A percentile compares a stretch with the other conserved stretches of the same genome.
Evolutionary conservation across 2,329 filamentous ascomycete species (phyloP).

Genomic region (Cladophialophora bantiana): DNA sequence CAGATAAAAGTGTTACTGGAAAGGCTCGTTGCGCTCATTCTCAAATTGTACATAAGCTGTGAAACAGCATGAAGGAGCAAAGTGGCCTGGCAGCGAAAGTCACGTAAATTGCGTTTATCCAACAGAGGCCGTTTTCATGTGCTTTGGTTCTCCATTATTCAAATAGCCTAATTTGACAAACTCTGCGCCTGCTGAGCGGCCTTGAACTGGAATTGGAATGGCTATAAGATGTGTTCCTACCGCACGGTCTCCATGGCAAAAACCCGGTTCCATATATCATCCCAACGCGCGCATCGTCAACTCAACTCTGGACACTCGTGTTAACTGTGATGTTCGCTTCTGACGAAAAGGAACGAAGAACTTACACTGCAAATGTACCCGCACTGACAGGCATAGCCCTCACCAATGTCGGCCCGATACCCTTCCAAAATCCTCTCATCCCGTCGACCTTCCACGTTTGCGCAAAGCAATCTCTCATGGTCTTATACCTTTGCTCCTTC

Average conservation of each 20-base stretch:
- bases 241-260: background rate
- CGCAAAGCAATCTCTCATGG: slow-evolving; percentile 87
- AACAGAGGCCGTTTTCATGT: background rate
- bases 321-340: slow-evolving; percentile 20
- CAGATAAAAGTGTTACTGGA: slow-evolving; percentile 62
- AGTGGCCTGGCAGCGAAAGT: background rate
- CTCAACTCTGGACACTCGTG: slow-evolving; percentile 49
- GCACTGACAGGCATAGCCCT: slow-evolving; percentile 97
- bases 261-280: slow-evolving; percentile 37
- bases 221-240: too few relatives aligned
- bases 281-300: slow-evolving; percentile 56
- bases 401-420: slow-evolving; percentile 85
- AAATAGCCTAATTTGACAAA: background rate
- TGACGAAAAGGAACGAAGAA: slow-evolving; percentile 1
- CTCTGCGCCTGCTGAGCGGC: background rate
- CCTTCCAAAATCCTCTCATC: slow-evolving; percentile 88
- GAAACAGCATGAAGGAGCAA: slow-evolving; percentile 8
- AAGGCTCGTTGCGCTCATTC: background rate
- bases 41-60: slow-evolving; percentile 34
- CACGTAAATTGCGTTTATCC: slow-evolving; percentile 9
- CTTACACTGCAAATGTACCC: slow-evolving; percentile 87
- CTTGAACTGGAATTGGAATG: background rate
- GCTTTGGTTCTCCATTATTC: background rate
- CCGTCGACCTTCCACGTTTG: slow-evolving; percentile 83
- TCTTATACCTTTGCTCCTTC: slow-evolving; percentile 71